Evolutionary conservation across 2,329 filamentous ascomycete species (phyloP), one percentile per base, ranked within the genome.

Genomic region (Dendryphion nanum): DNA sequence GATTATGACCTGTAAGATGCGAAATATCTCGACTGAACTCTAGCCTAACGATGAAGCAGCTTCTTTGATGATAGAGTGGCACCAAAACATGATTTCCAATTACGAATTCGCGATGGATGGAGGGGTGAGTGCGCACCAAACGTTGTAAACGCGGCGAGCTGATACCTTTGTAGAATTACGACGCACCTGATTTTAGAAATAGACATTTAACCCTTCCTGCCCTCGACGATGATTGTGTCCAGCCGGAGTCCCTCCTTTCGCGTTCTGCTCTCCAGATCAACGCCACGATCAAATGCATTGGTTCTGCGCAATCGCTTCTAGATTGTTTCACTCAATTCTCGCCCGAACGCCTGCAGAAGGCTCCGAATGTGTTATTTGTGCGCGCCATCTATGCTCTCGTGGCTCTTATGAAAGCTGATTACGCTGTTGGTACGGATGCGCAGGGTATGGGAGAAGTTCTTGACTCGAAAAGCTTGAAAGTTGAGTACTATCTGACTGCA

Each of bases 91-190:
- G 45, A 46, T 64, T 15, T 55, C 55, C 0, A 64, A 63, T 55
- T 65, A 57, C 54, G 62, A 65, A 29, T 64, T 65, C 26, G 61
- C 53, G 1, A 64, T 65, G 61, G 62, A 65, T 15, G 59, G 61
- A 7, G 62, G 62, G 14, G n/a, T n/a, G n/a, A n/a, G n/a, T n/a
- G n/a, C n/a, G n/a, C n/a, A n/a, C n/a, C n/a, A n/a, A n/a, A n/a
- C n/a, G n/a, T n/a, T n/a, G n/a, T n/a, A n/a, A n/a, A n/a, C n/a
- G n/a, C n/a, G n/a, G n/a, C n/a, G n/a, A n/a, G n/a, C n/a, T n/a
- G n/a, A n/a, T n/a, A n/a, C n/a, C n/a, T n/a, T n/a, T n/a, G n/a
- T n/a, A n/a, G n/a, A 53, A 52, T 18, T 63, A 63, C 37, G 57
- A 64, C 23, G 59, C 60, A 5, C 61, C 59, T 10, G 57, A 63